Percentiles rank a stretch among this genome's conserved stretches.
These are phyloP conservation scores for Geotrichum phurueaensis DNA, from an alignment of 1,139 yeast genomes.

Conservation along the genomic window DNA sequence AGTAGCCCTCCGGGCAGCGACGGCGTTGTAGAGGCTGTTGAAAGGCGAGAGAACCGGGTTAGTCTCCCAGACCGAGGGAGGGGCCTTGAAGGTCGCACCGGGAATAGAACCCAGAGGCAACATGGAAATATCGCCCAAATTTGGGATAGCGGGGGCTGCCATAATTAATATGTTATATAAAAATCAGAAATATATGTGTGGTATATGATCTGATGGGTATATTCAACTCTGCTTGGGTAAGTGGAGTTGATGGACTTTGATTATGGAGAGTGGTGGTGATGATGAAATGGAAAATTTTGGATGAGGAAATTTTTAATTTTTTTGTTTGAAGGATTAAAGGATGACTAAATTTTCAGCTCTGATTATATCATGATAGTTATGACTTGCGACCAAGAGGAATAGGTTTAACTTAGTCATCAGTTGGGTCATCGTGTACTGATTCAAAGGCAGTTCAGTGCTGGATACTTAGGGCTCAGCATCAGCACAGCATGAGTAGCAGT, in stretches of 20 bases:
- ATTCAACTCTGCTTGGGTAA: constrained; percentile 3
- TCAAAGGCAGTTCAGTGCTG: not conserved
- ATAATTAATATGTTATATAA: constrained; percentile 3
- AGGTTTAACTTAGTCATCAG: not conserved
- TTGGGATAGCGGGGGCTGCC: constrained; percentile 23
- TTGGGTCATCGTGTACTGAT: not conserved
- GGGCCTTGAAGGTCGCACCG: constrained; percentile 20
- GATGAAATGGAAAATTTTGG: constrained; percentile 2
- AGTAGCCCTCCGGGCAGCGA: constrained; percentile 73
- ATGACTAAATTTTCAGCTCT: not conserved
- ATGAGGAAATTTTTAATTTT: constrained; percentile 5
- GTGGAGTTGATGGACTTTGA: constrained; percentile 3
- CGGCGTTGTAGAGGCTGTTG: constrained; percentile 65
- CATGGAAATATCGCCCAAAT: constrained; percentile 27
- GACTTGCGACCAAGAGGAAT: not conserved
- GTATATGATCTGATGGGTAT: not conserved
- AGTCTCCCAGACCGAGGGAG: constrained; percentile 59
- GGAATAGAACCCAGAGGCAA: constrained; percentile 19
- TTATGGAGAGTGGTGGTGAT: constrained; percentile 8
- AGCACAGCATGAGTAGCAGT: not conserved
- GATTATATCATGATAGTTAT: not conserved
- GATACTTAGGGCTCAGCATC: not conserved
- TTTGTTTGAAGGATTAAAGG: not conserved
- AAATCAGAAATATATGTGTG: not conserved
- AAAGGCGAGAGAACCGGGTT: constrained; percentile 80